Conservation (phyloP, 2,329 filamentous ascomycete species). For the Hansfordia pulvinata region DNA sequence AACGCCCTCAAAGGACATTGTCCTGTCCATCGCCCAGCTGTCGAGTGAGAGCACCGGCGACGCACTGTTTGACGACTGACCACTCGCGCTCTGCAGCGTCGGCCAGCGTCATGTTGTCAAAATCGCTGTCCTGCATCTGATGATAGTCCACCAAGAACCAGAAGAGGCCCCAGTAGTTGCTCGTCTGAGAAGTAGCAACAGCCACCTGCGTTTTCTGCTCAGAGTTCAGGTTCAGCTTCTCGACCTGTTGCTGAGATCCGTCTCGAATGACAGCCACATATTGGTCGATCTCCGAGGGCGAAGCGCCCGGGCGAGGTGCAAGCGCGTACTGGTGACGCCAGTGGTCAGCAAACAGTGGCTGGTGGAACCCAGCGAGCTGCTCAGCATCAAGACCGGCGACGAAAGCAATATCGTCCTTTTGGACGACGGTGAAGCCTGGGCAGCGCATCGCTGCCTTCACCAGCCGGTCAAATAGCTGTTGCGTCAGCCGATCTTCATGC, state of each 20-base stretch:
- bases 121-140: conserved; percentile 12
- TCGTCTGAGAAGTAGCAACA: conserved; percentile 16
- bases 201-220: conserved; percentile 25
- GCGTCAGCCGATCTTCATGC: conserved; percentile 28
- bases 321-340: conserved; percentile 42
- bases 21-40: no score
- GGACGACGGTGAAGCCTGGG: conserved; percentile 44
- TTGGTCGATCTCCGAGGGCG: conserved; percentile 36
- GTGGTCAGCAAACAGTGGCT: conserved; percentile 30
- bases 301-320: conserved; percentile 30
- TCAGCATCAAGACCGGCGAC: conserved; percentile 21
- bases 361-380: conserved; percentile 24
- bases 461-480: conserved; percentile 38
- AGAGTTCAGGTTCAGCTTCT: conserved; percentile 28
- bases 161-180: conserved; percentile 38
- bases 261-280: neutral
- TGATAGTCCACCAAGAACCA: conserved; percentile 31
- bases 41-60: no score
- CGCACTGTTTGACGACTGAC: conserved; percentile 34
- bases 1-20: no score
- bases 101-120: conserved; percentile 34
- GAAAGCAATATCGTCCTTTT: conserved; percentile 45
- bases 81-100: conserved; percentile 32
- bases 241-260: conserved; percentile 29
- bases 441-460: conserved; percentile 38